These are phyloP conservation scores for Marsdenia floribunda DNA, from an alignment of 257 asterid species.

Conservation along the genomic window DNA sequence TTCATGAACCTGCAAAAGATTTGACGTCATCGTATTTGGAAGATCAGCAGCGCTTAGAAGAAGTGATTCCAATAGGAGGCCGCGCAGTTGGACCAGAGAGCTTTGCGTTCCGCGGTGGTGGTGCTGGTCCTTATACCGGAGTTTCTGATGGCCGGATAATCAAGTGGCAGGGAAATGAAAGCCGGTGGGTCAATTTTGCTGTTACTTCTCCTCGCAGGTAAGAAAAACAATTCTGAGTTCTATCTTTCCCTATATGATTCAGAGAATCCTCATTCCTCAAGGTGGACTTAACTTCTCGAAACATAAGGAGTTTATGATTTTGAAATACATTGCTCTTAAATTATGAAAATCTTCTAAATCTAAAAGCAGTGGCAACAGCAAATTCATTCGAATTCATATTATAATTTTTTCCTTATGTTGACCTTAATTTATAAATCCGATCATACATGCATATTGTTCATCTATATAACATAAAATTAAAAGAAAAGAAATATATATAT, in stretches of 20 bases:
- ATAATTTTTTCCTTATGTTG: no score
- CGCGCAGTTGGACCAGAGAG: constrained; percentile 30
- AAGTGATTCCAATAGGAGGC: constrained; percentile 7
- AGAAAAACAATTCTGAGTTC: neutral
- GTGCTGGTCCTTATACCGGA: constrained; percentile 31
- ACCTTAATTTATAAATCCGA: no score
- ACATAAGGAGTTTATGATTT: no score
- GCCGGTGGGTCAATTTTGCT: constrained; percentile 27
- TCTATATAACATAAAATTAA: no score
- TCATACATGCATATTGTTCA: no score
- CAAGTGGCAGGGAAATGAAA: constrained; percentile 16
- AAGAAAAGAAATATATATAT: no score
- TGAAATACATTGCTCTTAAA: no score
- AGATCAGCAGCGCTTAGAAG: neutral
- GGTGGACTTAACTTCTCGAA: no score
- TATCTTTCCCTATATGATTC: neutral
- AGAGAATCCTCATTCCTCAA: no score
- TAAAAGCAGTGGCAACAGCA: no score
- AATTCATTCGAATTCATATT: no score
- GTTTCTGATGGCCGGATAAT: constrained; percentile 33
- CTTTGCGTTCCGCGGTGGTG: constrained; percentile 19
- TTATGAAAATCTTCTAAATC: no score
- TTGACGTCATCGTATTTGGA: neutral
- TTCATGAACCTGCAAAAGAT: neutral
- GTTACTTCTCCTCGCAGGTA: constrained; percentile 24